Conservation (phyloP, 331 rosid species). For the Arachis monticola region DNA sequence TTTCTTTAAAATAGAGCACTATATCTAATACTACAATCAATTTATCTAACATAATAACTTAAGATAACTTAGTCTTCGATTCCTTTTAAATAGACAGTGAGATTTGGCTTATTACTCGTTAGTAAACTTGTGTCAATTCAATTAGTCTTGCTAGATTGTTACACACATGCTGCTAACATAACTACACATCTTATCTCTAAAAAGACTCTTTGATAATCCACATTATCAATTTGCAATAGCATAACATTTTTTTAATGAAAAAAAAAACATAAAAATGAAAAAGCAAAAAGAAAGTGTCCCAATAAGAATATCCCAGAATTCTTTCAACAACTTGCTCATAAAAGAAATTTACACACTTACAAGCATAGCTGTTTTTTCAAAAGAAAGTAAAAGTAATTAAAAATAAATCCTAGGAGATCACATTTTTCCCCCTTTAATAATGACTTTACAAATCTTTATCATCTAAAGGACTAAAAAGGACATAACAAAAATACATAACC, state of each 20-base stretch:
- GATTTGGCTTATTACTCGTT: too few species aligned
- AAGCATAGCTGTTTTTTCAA: neutral
- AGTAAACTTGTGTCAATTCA: neutral
- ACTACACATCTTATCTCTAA: neutral
- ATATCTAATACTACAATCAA: too few species aligned
- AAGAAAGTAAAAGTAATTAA: too few species aligned
- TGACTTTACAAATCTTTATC: neutral
- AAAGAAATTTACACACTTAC: slow-evolving; percentile 14
- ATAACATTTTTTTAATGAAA: too few species aligned
- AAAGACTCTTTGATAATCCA: slow-evolving; percentile 1
- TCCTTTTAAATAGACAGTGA: too few species aligned
- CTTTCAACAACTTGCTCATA: neutral
- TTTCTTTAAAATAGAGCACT: too few species aligned
- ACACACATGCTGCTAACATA: neutral
- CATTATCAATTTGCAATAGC: neutral
- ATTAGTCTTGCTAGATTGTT: neutral
- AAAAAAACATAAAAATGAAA: neutral
- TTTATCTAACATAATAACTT: too few species aligned
- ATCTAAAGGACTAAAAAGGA: slow-evolving; percentile 32
- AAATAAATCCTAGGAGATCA: neutral
- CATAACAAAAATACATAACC: slow-evolving; percentile 39
- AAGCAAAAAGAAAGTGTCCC: slow-evolving; percentile 1
- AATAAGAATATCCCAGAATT: neutral
- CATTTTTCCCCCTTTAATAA: neutral
- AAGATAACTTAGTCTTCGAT: too few species aligned